These are phyloP conservation scores for Monascus ruber DNA, from an alignment of 2,329 filamentous ascomycete species.

Conservation along the genomic window DNA sequence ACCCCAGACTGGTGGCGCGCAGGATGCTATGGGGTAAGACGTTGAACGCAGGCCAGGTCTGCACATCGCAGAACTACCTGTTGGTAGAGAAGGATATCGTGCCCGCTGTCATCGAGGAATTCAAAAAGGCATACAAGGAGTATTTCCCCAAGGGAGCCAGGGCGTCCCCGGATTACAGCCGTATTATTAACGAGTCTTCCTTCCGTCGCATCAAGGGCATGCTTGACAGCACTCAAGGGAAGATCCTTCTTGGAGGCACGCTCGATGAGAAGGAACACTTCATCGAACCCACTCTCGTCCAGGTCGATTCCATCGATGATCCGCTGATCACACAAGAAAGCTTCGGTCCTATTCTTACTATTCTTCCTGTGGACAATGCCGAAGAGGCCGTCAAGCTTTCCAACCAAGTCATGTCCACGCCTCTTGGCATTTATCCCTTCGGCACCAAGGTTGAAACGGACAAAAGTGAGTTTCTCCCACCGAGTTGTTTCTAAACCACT, in stretches of 20 bases:
- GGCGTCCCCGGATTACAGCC: constrained; percentile 63
- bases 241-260: constrained; percentile 75
- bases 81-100: constrained; percentile 67
- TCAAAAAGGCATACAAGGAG: constrained; percentile 58
- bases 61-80: constrained; percentile 85
- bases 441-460: constrained; percentile 68
- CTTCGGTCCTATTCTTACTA: constrained; percentile 84
- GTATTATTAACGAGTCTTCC: constrained; percentile 69
- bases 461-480: constrained; percentile 44
- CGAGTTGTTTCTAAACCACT: not conserved
- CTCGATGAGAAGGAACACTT: constrained; percentile 70
- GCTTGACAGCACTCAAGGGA: constrained; percentile 73
- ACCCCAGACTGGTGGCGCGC: constrained; percentile 68
- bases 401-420: constrained; percentile 70
- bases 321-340: constrained; percentile 71
- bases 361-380: constrained; percentile 66
- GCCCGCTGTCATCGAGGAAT: constrained; percentile 58
- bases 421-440: constrained; percentile 75
- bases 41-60: constrained; percentile 80
- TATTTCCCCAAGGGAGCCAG: constrained; percentile 79
- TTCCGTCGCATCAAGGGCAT: constrained; percentile 80
- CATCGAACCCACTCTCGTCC: constrained; percentile 88
- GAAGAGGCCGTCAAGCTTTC: constrained; percentile 76
- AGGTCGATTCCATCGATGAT: constrained; percentile 64
- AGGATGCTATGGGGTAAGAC: constrained; percentile 83